phyloP scores from a whole-genome alignment of 2,329 filamentous ascomycete species.

The Nakataea oryzae region DNA sequence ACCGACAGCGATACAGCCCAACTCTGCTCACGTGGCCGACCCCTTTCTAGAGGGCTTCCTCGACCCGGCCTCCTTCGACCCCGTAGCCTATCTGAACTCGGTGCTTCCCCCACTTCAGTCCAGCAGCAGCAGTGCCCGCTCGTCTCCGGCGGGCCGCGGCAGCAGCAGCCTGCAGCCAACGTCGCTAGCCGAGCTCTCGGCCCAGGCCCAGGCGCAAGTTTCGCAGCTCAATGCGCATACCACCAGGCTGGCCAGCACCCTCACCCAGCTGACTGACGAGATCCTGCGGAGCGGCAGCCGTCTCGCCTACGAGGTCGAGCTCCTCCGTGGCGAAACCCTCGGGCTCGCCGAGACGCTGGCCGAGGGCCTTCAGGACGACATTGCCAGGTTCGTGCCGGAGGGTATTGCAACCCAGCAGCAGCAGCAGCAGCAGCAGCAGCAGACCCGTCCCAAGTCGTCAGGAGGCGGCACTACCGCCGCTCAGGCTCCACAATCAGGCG shows the following conservation, averaged over 20 bases:
- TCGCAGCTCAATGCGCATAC: conserved; percentile 85
- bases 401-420: conserved; percentile 20
- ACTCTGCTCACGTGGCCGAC: conserved; percentile 58
- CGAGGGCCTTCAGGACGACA: conserved; percentile 61
- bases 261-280: conserved; percentile 89
- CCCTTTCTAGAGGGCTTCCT: conserved; percentile 67
- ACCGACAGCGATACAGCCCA: conserved; percentile 29
- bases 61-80: conserved; percentile 66
- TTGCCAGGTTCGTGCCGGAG: conserved; percentile 58
- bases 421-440: not conserved
- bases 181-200: conserved; percentile 65
- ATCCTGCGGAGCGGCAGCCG: conserved; percentile 82
- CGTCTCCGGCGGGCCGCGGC: conserved; percentile 7
- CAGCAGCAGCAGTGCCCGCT: conserved; percentile 10
- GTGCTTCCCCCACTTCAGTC: conserved; percentile 58
- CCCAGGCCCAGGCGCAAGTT: conserved; percentile 73
- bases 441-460: not conserved
- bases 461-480: not conserved
- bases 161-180: conserved; percentile 28
- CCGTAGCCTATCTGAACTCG: conserved; percentile 76
- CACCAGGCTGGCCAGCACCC: conserved; percentile 64
- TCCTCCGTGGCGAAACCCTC: conserved; percentile 78
- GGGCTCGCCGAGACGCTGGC: conserved; percentile 70
- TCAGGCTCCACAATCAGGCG: not conserved
- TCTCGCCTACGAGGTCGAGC: conserved; percentile 88